Base-by-base conservation (phyloP, 2,329 filamentous ascomycete genomes). In the Talaromyces islandicus region DNA sequence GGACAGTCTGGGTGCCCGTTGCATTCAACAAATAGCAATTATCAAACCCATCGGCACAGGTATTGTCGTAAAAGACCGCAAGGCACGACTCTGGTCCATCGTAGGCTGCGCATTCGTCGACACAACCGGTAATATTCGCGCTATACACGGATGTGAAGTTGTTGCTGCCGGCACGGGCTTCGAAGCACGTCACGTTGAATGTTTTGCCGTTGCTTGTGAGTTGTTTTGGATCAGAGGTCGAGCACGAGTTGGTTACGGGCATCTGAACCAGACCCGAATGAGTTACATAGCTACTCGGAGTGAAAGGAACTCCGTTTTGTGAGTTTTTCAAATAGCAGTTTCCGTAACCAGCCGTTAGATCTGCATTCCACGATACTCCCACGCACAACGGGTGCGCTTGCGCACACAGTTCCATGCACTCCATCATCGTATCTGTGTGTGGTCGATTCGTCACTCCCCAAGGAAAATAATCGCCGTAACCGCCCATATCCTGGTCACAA, bases 251-350 rank as follows among this genome's bases (percentile, higher is more conserved):
- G 25, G 54, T 17, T 19, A 41, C 11, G n/a, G 57, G 57, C 32
- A 58, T 17, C 3, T 46, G 53, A 17, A 54, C 57, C 1, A 58
- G 32, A 17, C 24, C 57, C 9, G 32, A 17, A 48, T 58, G 57
- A 27, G 50, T 32, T 10, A 24, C 5, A 10, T 46, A 46, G 24
- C 32, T 43, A 21, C 9, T 5, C 4, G n/a, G 17, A 2, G 19
- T 17, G 17, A 4, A 27, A 12, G 10, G 11, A 32, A 54, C 11
- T 11, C 56, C 48, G 35, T 53, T 27, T 32, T 58, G 57, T 14
- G 35, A 3, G 50, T 54, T 58, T 46, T 58, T 58, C 41, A 55
- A 7, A n/a, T 59, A 59, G 52, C 57, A 59, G 25, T 59, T 59
- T 50, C 38, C 57, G 10, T 25, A 59, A 2, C 57, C 57, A 29